Evolutionary conservation across 163 green algal genomes (phyloP).

Genomic region (Coccomyxa subellipsoidea): DNA sequence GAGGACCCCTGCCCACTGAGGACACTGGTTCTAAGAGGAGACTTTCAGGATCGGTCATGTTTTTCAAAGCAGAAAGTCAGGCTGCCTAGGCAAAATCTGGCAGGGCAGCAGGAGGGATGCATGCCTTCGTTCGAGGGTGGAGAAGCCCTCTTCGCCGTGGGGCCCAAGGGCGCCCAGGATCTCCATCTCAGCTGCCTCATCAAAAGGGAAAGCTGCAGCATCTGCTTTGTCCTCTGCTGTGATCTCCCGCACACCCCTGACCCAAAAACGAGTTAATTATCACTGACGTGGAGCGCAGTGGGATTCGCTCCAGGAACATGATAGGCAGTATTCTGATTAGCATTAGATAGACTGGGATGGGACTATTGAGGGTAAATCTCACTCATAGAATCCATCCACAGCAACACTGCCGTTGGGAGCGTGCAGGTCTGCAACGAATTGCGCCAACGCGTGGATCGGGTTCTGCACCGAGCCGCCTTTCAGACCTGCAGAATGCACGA

Average conservation of each 20-base stretch:
- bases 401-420: constrained; percentile 16
- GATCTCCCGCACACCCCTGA: constrained; percentile 24
- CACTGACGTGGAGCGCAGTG: too few species aligned
- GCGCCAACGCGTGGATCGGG: constrained; percentile 25
- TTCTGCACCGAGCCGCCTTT: constrained; percentile 45
- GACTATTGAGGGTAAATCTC: too few species aligned
- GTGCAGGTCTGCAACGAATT: constrained; percentile 26
- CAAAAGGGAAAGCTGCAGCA: constrained; percentile 20
- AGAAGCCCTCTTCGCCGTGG: constrained; percentile 28
- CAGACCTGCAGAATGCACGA: constrained; percentile 18
- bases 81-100: background rate
- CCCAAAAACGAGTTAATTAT: background rate
- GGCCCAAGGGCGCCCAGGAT: constrained; percentile 5
- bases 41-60: too few species aligned
- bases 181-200: constrained; percentile 16
- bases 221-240: constrained; percentile 23
- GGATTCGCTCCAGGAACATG: too few species aligned
- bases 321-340: too few species aligned
- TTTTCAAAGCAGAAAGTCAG: too few species aligned
- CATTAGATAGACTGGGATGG: too few species aligned
- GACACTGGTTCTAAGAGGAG: too few species aligned
- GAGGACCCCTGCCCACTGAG: too few species aligned
- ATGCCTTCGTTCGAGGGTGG: constrained; percentile 20
- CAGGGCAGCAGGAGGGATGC: background rate
- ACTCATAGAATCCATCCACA: constrained; percentile 36